Conservation (phyloP, 2,329 filamentous ascomycete species). For the Fusarium acutatum region DNA sequence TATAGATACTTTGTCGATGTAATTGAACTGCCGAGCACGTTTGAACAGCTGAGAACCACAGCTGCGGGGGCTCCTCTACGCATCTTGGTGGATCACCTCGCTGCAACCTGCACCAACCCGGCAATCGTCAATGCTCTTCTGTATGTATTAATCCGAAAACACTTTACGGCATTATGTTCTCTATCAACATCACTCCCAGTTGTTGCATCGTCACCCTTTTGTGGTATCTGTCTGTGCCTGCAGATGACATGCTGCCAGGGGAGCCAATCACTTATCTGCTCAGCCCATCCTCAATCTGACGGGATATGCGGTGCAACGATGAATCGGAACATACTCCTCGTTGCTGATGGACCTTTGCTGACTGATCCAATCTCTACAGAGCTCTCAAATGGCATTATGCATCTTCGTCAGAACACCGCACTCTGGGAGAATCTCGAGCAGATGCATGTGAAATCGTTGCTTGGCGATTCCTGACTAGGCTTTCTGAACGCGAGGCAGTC, state of each 20-base stretch:
- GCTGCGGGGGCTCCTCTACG: slow-evolving; percentile 67
- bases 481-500: slow-evolving; percentile 77
- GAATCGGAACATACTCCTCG: not conserved
- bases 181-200: not conserved
- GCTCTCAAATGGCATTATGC: slow-evolving; percentile 80
- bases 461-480: slow-evolving; percentile 77
- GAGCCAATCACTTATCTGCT: slow-evolving; percentile 18
- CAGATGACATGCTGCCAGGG: slow-evolving; percentile 6
- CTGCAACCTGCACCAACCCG: slow-evolving; percentile 69
- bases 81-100: slow-evolving; percentile 70
- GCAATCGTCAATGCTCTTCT: slow-evolving; percentile 77
- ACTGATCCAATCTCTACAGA: slow-evolving; percentile 51
- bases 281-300: slow-evolving; percentile 2
- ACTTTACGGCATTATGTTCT: not conserved
- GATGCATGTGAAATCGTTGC: slow-evolving; percentile 83
- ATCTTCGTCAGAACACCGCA: slow-evolving; percentile 68
- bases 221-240: slow-evolving; percentile 19
- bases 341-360: not conserved
- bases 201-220: not conserved
- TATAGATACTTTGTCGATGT: slow-evolving; percentile 69
- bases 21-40: slow-evolving; percentile 71
- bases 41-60: slow-evolving; percentile 77
- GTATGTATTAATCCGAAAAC: slow-evolving; percentile 57
- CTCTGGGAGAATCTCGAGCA: slow-evolving; percentile 73
- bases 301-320: slow-evolving; percentile 12